Evolutionary conservation across 2,329 filamentous ascomycete species (phyloP).

Genomic region (Pseudonectria buxi): DNA sequence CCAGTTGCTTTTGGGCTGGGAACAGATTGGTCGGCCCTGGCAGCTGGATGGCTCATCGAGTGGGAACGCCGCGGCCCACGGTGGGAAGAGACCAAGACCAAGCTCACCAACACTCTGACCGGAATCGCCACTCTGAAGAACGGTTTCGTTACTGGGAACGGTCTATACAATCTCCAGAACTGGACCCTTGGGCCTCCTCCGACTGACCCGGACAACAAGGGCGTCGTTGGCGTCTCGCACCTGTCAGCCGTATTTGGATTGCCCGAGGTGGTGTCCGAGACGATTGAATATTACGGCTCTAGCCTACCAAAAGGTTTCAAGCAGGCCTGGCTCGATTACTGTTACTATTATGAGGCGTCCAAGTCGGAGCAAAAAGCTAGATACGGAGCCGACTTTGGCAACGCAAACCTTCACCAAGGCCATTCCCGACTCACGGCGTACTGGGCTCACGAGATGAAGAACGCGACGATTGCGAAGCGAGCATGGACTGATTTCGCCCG

Average conservation of each 20-base stretch:
- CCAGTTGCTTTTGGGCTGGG: conserved; percentile 45
- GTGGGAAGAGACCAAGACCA: conserved; percentile 45
- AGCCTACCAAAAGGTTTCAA: conserved; percentile 43
- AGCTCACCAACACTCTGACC: conserved; percentile 40
- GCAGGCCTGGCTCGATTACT: conserved; percentile 53
- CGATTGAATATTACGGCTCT: conserved; percentile 42
- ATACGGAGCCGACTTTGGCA: conserved; percentile 45
- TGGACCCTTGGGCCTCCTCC: conserved; percentile 46
- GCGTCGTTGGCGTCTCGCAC: conserved; percentile 46
- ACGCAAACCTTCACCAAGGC: conserved; percentile 43
- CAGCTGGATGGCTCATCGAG: conserved; percentile 51
- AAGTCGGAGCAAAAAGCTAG: conserved; percentile 43
- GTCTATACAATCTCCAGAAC: conserved; percentile 42
- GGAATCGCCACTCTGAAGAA: conserved; percentile 50
- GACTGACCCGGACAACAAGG: conserved; percentile 44
- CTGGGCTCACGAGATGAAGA: conserved; percentile 36
- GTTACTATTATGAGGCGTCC: conserved; percentile 48
- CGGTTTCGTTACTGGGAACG: conserved; percentile 52
- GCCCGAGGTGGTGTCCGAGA: conserved; percentile 49
- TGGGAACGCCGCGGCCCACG: conserved; percentile 50
- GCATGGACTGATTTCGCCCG: conserved; percentile 50
- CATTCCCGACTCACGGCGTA: conserved; percentile 54
- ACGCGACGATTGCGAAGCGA: conserved; percentile 40
- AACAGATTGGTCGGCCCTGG: conserved; percentile 53
- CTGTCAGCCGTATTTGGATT: conserved; percentile 53